Conservation (phyloP, 2,329 filamentous ascomycete genomes). For the Colletotrichum graminicola region DNA sequence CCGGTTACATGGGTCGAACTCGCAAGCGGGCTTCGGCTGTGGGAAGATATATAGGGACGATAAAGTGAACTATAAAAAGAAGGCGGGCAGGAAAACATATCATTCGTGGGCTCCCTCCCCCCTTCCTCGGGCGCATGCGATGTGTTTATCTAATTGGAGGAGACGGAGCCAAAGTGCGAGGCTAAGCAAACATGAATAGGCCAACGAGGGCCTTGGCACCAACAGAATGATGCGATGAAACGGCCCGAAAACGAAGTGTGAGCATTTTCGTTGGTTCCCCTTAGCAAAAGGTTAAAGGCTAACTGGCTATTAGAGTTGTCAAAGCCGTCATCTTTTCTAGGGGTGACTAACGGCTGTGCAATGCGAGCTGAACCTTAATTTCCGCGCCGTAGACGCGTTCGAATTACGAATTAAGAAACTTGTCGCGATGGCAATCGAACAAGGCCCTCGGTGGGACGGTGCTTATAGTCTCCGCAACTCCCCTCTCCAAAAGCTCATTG, state of each 20-base stretch:
- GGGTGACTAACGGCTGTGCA: background rate
- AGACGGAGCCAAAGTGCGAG: background rate
- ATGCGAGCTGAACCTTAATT: background rate
- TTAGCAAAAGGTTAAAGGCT: background rate
- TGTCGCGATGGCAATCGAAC: too few species aligned
- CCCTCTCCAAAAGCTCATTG: background rate
- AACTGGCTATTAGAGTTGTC: background rate
- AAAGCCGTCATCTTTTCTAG: background rate
- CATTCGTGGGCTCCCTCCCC: too few species aligned
- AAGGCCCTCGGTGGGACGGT: background rate
- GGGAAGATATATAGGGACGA: background rate
- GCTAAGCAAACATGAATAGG: background rate
- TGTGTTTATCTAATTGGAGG: slow-evolving; percentile 2
- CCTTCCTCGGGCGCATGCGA: background rate
- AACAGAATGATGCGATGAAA: slow-evolving; percentile 13
- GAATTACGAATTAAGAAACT: background rate
- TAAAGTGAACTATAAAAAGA: background rate
- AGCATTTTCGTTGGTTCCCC: too few species aligned
- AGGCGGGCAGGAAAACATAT: background rate
- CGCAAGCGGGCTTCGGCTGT: background rate
- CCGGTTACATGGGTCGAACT: background rate
- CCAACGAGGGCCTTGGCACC: background rate
- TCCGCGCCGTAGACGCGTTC: background rate
- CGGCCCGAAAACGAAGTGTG: background rate
- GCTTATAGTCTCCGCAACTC: background rate